A percentile compares a stretch with the other conserved stretches of the same genome.
phyloP scores from a whole-genome alignment of 78 protist species.

The Andalucia godoyi region DNA sequence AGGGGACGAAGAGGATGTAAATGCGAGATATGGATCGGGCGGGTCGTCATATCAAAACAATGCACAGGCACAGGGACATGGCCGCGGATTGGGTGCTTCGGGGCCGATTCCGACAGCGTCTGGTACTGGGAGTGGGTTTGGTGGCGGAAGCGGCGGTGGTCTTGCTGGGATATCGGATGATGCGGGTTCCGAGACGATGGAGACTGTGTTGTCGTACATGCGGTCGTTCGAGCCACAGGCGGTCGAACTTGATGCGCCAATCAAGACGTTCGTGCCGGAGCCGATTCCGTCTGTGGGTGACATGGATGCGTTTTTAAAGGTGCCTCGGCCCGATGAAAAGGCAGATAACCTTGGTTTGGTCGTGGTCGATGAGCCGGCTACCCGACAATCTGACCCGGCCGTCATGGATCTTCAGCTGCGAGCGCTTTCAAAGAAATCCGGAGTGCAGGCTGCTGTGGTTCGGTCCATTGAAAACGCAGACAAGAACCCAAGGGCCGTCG shows the following conservation, averaged over 20 bases:
- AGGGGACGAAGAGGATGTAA: no score
- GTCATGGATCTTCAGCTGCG: slow-evolving; percentile 26
- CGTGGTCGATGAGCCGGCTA: slow-evolving; percentile 60
- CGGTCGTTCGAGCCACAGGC: slow-evolving; percentile 24
- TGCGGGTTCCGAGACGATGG: no score
- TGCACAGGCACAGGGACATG: no score
- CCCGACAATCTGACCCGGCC: slow-evolving; percentile 47
- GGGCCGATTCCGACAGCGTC: no score
- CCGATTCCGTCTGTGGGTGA: slow-evolving; percentile 61
- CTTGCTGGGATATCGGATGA: no score
- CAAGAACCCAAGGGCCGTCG: slow-evolving; percentile 27
- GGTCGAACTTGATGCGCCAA: slow-evolving; percentile 38
- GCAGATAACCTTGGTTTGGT: slow-evolving; percentile 39
- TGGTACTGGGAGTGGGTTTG: no score
- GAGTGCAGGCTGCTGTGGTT: background rate
- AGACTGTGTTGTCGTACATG: slow-evolving; percentile 47
- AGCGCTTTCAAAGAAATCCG: background rate
- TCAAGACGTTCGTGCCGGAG: slow-evolving; percentile 67
- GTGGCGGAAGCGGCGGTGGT: no score
- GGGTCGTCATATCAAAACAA: no score
- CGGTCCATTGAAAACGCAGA: slow-evolving; percentile 40
- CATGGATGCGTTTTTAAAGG: slow-evolving; percentile 39
- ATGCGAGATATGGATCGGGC: no score
- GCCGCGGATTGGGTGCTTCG: no score
- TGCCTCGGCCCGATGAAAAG: slow-evolving; percentile 47